These are phyloP conservation scores for Heliocybe sulcata DNA, from an alignment of 1,284 basidiomycete species.

Conservation along the genomic window DNA sequence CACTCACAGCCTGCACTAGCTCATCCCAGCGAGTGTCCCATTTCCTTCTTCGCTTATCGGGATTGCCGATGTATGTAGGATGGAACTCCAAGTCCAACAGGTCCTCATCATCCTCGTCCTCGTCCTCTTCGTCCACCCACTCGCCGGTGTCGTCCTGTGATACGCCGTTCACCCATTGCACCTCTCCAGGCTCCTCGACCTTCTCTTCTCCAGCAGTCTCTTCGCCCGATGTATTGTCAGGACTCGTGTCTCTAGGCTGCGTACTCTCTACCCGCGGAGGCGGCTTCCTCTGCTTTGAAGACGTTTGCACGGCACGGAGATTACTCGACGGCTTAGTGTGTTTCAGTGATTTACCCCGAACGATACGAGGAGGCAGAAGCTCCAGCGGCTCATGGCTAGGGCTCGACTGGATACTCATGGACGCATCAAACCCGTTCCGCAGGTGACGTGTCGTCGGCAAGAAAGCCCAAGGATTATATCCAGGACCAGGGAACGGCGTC, in stretches of 20 bases:
- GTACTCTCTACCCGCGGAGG: slow-evolving; percentile 75
- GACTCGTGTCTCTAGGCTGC: slow-evolving; percentile 71
- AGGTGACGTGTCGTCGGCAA: slow-evolving; percentile 32
- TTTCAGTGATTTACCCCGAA: slow-evolving; percentile 27
- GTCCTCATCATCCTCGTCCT: slow-evolving; percentile 57
- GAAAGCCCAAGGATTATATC: slow-evolving; percentile 63
- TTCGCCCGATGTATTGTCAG: slow-evolving; percentile 56
- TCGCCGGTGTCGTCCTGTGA: slow-evolving; percentile 40
- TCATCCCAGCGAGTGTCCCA: slow-evolving; percentile 73
- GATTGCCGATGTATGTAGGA: slow-evolving; percentile 56
- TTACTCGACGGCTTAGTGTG: slow-evolving; percentile 27
- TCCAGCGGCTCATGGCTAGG: slow-evolving; percentile 67
- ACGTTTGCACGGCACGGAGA: slow-evolving; percentile 24
- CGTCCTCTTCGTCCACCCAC: slow-evolving; percentile 69
- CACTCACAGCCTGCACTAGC: slow-evolving; percentile 57
- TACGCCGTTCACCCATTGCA: slow-evolving; percentile 26
- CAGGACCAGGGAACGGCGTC: slow-evolving; percentile 55
- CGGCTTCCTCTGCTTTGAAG: slow-evolving; percentile 30
- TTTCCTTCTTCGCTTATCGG: slow-evolving; percentile 57
- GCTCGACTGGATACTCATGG: slow-evolving; percentile 61
- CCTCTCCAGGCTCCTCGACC: slow-evolving; percentile 35
- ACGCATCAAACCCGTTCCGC: slow-evolving; percentile 27
- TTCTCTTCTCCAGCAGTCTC: slow-evolving; percentile 51
- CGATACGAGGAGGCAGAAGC: slow-evolving; percentile 36
- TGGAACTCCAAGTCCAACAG: slow-evolving; percentile 70